Evolutionary conservation across 2,329 filamentous ascomycete species (phyloP).

Genomic region (Fusarium hostae): DNA sequence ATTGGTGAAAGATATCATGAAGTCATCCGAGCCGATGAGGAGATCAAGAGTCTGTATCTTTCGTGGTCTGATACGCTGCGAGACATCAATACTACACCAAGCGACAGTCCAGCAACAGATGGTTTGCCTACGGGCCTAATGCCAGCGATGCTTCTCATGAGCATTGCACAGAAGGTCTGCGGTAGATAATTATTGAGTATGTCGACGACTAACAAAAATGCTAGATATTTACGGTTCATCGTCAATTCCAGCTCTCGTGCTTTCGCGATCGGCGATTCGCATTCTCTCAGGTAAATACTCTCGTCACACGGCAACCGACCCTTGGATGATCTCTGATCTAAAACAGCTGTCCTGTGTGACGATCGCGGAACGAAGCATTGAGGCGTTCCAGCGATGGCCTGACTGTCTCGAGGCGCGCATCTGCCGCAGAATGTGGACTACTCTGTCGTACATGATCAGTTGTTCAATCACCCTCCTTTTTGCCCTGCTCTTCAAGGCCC

Average conservation of each 20-base stretch:
- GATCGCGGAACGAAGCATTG: neutral
- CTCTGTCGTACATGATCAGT: neutral
- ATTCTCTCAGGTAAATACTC: neutral
- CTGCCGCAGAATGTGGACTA: slow-evolving; percentile 3
- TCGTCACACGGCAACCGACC: fast-evolving
- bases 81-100: neutral
- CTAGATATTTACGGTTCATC: neutral
- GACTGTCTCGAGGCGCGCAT: neutral
- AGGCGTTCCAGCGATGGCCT: neutral
- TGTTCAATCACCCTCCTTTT: neutral
- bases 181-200: too few relatives aligned
- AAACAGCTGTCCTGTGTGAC: neutral
- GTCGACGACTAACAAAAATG: too few relatives aligned
- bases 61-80: neutral
- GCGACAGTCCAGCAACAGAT: neutral
- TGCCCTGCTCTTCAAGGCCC: neutral
- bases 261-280: neutral
- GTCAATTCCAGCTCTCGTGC: slow-evolving; percentile 1
- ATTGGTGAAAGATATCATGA: neutral
- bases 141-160: slow-evolving; percentile 12
- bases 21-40: neutral
- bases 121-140: neutral
- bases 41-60: neutral
- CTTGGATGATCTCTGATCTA: fast-evolving
- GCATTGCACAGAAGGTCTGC: slow-evolving; percentile 3